These are phyloP conservation scores for Monosporascus sp. DNA, from an alignment of 2,329 filamentous ascomycete genomes.

Conservation along the genomic window DNA sequence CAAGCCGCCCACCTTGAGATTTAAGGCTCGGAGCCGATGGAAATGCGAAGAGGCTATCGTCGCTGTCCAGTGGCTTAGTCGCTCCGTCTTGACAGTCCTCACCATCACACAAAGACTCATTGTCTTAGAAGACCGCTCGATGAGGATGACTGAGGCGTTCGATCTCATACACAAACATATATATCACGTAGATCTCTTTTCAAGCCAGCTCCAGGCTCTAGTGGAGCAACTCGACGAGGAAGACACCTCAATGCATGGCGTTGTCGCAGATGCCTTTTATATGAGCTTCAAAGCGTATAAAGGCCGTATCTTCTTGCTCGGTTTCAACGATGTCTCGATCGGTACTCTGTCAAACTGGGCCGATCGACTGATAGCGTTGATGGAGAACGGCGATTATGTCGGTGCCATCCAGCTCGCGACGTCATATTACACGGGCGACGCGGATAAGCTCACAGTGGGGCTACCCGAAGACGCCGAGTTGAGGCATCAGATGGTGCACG, in stretches of 20 bases:
- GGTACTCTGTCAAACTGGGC: slow-evolving; percentile 96
- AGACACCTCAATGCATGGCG: slow-evolving; percentile 85
- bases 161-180: slow-evolving; percentile 89
- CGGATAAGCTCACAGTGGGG: slow-evolving; percentile 92
- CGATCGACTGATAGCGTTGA: slow-evolving; percentile 83
- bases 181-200: slow-evolving; percentile 87
- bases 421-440: slow-evolving; percentile 82
- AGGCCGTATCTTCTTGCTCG: slow-evolving; percentile 82
- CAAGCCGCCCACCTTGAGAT: slow-evolving; percentile 71
- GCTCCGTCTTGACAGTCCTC: slow-evolving; percentile 83
- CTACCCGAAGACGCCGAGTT: slow-evolving; percentile 75
- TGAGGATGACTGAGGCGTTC: slow-evolving; percentile 91
- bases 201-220: slow-evolving; percentile 72
- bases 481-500: slow-evolving; percentile 75
- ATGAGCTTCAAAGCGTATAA: slow-evolving; percentile 98
- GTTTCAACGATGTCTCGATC: slow-evolving; percentile 89
- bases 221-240: slow-evolving; percentile 87
- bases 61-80: slow-evolving; percentile 92
- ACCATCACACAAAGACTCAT: slow-evolving; percentile 93
- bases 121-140: slow-evolving; percentile 81
- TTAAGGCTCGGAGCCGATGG: slow-evolving; percentile 81
- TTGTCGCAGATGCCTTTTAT: slow-evolving; percentile 93
- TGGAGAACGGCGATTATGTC: slow-evolving; percentile 96
- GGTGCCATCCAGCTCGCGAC: slow-evolving; percentile 86
- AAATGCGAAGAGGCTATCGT: slow-evolving; percentile 93